Percentiles rank a stretch among this genome's conserved stretches.
phyloP scores from a whole-genome alignment of 1,284 basidiomycete species.

The Cerrena zonata region DNA sequence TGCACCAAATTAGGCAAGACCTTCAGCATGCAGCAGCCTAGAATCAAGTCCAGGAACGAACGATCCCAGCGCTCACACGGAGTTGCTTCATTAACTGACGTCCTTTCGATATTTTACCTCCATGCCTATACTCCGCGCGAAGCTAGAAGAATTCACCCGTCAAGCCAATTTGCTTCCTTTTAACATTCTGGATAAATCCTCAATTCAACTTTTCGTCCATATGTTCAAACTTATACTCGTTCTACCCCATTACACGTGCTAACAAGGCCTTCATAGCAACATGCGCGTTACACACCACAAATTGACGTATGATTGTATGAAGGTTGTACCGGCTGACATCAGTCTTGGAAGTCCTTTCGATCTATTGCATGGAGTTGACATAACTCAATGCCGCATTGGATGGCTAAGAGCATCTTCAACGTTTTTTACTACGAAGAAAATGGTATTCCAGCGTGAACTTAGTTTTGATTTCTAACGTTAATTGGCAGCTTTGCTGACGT shows the following conservation, averaged over 20 bases:
- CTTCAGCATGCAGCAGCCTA: not conserved
- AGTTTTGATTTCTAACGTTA: no score
- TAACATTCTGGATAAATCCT: no score
- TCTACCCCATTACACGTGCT: no score
- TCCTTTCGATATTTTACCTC: not conserved
- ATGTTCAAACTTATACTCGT: no score
- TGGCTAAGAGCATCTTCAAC: no score
- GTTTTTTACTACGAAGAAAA: no score
- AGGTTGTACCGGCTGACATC: not conserved
- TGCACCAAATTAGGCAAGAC: not conserved
- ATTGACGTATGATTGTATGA: not conserved
- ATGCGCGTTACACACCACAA: not conserved
- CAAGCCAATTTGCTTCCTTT: not conserved
- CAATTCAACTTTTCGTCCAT: no score
- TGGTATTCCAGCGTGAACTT: no score
- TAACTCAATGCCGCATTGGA: no score
- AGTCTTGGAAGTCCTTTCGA: conserved; percentile 1
- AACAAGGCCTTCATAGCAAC: no score
- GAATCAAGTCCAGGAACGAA: not conserved
- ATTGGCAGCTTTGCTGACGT: no score
- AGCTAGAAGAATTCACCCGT: not conserved
- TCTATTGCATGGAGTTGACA: no score
- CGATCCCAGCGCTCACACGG: not conserved
- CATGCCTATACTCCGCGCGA: not conserved
- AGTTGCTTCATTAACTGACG: not conserved